Evolutionary conservation across 371 early-diverging fungal genomes (phyloP), one percentile per base, ranked within the genome.

Genomic region (Edhazardia aedis): DNA sequence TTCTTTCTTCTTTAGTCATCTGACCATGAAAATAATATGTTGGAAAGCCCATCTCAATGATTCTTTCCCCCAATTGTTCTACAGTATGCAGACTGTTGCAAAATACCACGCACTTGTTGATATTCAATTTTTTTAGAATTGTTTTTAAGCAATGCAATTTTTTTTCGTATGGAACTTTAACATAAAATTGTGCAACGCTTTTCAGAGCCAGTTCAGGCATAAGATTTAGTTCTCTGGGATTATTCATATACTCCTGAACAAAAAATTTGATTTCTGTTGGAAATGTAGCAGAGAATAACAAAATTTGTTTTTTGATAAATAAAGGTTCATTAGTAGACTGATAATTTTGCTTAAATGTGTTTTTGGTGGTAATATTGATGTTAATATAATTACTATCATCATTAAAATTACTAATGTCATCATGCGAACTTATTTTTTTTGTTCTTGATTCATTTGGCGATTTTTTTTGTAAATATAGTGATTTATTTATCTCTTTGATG

Each of bases 41-140:
- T 43, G 89, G 86, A 73, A 88, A 89, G 27, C 93, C 93, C 19
- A 92, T 79, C 53, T 91, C 89, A 4, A 93, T 65, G 55, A 93
- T 91, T 68, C 88, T 91, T 68, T 83, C 83, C 42, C 91, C 93
- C 55, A 95, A 75, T 56, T 87, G 77, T 71, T 92, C 90, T 6
- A 91, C 93, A 28, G 89, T 86, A 73, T 83, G 82, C 28, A 90
- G 87, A 7, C 86, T 85, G 75, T 90, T 92, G 74, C 91, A 90
- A 71, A 92, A 95, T 65, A 95, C 91, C 60, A 93, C 89, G 50
- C 90, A 89, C 76, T 95, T 92, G 71, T 92, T 90, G 78, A 93
- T 84, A 78, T 88, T 86, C 19, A 93, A 79, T 80, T 69, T 88
- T 2, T 86, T 86, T 59, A 92, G 88, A 22, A 95, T 75, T 0